phyloP scores from a whole-genome alignment of 2,329 filamentous ascomycete genomes.

The Waltergamsia citrina region DNA sequence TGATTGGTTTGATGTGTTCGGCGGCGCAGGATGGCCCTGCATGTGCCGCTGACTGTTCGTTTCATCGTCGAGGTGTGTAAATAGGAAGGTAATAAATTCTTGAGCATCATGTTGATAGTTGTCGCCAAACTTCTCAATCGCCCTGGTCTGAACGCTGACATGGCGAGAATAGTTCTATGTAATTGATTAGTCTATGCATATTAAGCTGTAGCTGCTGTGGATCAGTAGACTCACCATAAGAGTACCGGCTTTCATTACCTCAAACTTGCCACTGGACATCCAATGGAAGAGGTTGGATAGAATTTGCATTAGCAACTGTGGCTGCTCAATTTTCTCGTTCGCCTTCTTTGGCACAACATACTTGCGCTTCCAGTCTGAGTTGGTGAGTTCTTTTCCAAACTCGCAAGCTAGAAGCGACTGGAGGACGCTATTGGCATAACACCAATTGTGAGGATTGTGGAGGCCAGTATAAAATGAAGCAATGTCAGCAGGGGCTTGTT shows the following conservation, averaged over 20 bases:
- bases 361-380: constrained; percentile 48
- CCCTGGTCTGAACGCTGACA: constrained; percentile 19
- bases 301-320: constrained; percentile 51
- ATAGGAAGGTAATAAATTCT: constrained; percentile 78
- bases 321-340: constrained; percentile 40
- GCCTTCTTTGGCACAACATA: constrained; percentile 60
- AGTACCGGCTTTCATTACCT: constrained; percentile 41
- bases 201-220: not conserved
- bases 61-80: constrained; percentile 78
- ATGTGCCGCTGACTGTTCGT: constrained; percentile 54
- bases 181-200: not conserved
- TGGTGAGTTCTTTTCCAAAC: constrained; percentile 56
- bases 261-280: constrained; percentile 41
- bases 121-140: constrained; percentile 48
- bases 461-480: constrained; percentile 47
- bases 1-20: constrained; percentile 20
- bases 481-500: constrained; percentile 33
- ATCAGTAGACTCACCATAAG: constrained; percentile 39
- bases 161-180: constrained; percentile 43
- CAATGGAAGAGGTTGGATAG: constrained; percentile 49
- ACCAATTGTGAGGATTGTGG: constrained; percentile 72
- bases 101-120: constrained; percentile 80
- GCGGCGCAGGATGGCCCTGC: constrained; percentile 16
- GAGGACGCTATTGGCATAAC: constrained; percentile 87
- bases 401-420: constrained; percentile 74